Evolutionary conservation across 306 rosid genomes (phyloP).

Genomic region (Prunus campanulata): DNA sequence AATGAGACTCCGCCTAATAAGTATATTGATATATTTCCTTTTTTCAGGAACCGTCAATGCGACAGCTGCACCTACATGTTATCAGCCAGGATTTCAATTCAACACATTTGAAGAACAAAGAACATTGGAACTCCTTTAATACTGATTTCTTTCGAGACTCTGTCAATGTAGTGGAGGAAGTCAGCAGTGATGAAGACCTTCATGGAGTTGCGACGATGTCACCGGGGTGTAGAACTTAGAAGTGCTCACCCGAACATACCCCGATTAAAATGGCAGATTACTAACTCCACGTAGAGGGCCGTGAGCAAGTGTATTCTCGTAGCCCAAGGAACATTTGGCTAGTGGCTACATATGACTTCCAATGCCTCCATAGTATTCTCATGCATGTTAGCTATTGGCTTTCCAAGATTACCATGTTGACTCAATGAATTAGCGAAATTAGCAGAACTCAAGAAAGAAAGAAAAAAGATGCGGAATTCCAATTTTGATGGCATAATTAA

Average conservation of each 20-base stretch:
- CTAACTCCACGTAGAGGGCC: slow-evolving; percentile 16
- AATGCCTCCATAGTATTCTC: no score
- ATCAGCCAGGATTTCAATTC: slow-evolving; percentile 93
- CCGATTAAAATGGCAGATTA: slow-evolving; percentile 62
- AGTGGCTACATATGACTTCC: no score
- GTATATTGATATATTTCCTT: neutral
- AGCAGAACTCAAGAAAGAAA: no score
- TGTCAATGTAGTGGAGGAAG: slow-evolving; percentile 55
- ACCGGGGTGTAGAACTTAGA: slow-evolving; percentile 68
- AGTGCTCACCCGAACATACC: slow-evolving; percentile 92
- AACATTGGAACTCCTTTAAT: slow-evolving; percentile 95
- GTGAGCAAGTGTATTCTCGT: neutral
- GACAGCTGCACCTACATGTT: slow-evolving; percentile 83
- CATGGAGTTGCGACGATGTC: slow-evolving; percentile 71
- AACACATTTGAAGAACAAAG: slow-evolving; percentile 74
- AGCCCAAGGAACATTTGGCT: no score
- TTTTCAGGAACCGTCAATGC: slow-evolving; percentile 84
- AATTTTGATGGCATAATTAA: no score
- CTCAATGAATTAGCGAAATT: no score
- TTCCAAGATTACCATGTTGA: no score
- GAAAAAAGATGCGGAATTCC: no score
- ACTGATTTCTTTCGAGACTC: slow-evolving; percentile 81
- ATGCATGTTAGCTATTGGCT: no score
- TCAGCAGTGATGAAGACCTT: slow-evolving; percentile 44
- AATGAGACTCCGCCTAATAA: neutral